Evolutionary conservation across 441 rosid species (phyloP).

Genomic region (Adansonia rubrostipa): DNA sequence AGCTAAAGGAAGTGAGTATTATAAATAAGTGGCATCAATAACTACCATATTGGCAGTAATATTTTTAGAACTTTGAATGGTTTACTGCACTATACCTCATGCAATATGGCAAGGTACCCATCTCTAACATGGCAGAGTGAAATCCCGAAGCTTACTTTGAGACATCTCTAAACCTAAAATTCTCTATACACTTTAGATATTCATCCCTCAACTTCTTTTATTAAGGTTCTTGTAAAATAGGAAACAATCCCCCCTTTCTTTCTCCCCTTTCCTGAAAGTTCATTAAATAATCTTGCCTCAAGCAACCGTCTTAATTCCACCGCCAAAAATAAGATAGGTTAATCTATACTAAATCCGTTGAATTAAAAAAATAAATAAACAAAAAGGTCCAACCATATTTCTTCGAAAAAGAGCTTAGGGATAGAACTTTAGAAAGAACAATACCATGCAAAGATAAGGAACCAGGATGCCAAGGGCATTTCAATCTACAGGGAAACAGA

Average conservation of each 20-base stretch:
- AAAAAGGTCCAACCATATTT: background rate
- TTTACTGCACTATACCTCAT: too few species aligned
- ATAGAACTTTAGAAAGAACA: conserved; percentile 26
- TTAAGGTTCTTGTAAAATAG: too few species aligned
- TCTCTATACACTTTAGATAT: too few species aligned
- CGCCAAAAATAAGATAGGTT: background rate
- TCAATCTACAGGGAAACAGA: conserved; percentile 72
- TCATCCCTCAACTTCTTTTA: too few species aligned
- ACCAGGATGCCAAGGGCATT: conserved; percentile 80
- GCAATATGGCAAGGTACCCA: too few species aligned
- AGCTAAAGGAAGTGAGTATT: too few species aligned
- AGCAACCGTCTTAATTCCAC: background rate
- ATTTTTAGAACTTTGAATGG: too few species aligned
- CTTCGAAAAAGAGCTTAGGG: background rate
- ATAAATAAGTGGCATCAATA: too few species aligned
- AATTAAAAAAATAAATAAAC: background rate
- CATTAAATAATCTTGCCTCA: background rate
- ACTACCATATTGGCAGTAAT: too few species aligned
- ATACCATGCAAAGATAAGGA: conserved; percentile 58
- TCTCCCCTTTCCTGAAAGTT: background rate
- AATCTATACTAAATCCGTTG: background rate
- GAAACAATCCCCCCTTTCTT: background rate
- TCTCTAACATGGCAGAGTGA: too few species aligned
- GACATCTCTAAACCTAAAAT: too few species aligned
- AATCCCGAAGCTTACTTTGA: too few species aligned